Percentiles rank a stretch among this genome's conserved stretches.
These are phyloP conservation scores for Garcia nutans DNA, from an alignment of 345 rosid species.

Conservation along the genomic window DNA sequence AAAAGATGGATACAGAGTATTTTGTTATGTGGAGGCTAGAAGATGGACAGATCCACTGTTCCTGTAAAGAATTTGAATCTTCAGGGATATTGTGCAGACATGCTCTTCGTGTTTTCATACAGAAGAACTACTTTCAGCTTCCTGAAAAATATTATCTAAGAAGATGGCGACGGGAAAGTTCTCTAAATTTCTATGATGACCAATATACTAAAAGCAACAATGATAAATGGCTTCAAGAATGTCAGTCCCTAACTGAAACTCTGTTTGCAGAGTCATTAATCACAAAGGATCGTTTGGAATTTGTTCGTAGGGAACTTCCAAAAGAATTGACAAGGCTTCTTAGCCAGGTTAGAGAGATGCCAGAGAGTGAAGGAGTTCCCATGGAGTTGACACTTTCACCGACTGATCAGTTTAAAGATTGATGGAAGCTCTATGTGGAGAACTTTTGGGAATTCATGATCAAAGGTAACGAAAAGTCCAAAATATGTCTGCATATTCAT, in stretches of 20 bases:
- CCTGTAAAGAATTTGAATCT: constrained; percentile 90
- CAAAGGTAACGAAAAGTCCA: not conserved
- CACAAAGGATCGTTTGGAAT: constrained; percentile 56
- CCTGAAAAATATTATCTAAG: constrained; percentile 72
- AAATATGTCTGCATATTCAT: not conserved
- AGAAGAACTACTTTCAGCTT: constrained; percentile 77
- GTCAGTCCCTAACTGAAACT: constrained; percentile 60
- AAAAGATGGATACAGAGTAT: constrained; percentile 79
- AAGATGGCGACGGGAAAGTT: constrained; percentile 69
- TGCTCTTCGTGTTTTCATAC: constrained; percentile 56
- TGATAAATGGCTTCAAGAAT: constrained; percentile 55
- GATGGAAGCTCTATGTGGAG: not conserved
- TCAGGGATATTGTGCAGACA: constrained; percentile 84
- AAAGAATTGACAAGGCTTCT: constrained; percentile 36
- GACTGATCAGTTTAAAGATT: not conserved
- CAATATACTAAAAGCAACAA: constrained; percentile 40
- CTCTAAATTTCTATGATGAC: constrained; percentile 42
- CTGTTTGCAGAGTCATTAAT: constrained; percentile 63
- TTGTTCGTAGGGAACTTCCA: constrained; percentile 55
- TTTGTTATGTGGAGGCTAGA: constrained; percentile 70
- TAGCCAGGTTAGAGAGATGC: constrained; percentile 55
- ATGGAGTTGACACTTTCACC: constrained; percentile 5
- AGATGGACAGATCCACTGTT: constrained; percentile 77
- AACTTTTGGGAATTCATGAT: not conserved
- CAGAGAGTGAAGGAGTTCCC: constrained; percentile 17